phyloP scores from a whole-genome alignment of 2,329 filamentous ascomycete species.

The Thermomyces lanuginosus region DNA sequence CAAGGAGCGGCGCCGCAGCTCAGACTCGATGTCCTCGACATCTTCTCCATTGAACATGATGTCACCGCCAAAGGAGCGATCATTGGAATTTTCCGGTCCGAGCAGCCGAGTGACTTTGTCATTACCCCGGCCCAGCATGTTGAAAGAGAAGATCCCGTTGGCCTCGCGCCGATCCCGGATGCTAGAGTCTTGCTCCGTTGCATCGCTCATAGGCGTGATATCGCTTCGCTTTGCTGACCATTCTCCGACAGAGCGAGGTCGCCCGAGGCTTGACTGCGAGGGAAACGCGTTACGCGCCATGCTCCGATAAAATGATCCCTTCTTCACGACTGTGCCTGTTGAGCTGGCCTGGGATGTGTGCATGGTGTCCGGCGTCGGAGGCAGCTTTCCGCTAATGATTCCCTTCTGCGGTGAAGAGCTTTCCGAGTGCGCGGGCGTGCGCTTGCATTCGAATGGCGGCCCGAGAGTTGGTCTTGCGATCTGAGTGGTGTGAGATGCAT shows the following conservation, averaged over 20 bases:
- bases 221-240: slow-evolving; percentile 16
- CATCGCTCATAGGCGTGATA: slow-evolving; percentile 18
- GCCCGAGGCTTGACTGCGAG: slow-evolving; percentile 10
- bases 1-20: slow-evolving; percentile 11
- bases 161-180: slow-evolving; percentile 11
- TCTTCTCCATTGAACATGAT: slow-evolving; percentile 10
- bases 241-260: slow-evolving; percentile 21
- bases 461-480: slow-evolving; percentile 8
- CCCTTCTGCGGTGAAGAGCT: slow-evolving; percentile 15
- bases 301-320: slow-evolving; percentile 11
- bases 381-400: slow-evolving; percentile 21
- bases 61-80: slow-evolving; percentile 11
- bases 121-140: slow-evolving; percentile 13
- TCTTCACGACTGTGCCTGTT: slow-evolving; percentile 15
- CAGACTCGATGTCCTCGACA: slow-evolving; percentile 10
- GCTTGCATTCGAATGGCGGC: slow-evolving; percentile 12
- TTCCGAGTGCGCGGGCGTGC: slow-evolving; percentile 8
- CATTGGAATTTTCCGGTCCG: slow-evolving; percentile 11
- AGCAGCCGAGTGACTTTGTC: slow-evolving; percentile 13
- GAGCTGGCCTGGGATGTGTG: slow-evolving; percentile 20
- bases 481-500: slow-evolving; percentile 10
- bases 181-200: slow-evolving; percentile 11
- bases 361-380: slow-evolving; percentile 30
- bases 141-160: slow-evolving; percentile 17
- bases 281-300: slow-evolving; percentile 6